phyloP scores from a whole-genome alignment of 371 early-diverging fungal genomes.

The Blakeslea trispora region DNA sequence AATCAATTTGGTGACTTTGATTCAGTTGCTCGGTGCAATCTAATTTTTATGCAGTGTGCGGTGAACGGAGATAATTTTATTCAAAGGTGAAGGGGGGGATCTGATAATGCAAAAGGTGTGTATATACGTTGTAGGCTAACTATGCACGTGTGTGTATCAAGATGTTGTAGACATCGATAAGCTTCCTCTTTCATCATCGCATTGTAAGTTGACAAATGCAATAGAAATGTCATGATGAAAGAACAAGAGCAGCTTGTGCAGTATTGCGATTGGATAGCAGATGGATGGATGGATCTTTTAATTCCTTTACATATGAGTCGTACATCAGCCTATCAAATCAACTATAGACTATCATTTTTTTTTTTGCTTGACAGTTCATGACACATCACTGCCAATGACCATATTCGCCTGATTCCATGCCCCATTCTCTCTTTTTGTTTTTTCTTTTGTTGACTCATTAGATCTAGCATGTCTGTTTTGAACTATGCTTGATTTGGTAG shows the following conservation, averaged over 20 bases:
- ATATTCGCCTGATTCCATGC: too few relatives aligned
- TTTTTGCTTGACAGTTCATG: too few relatives aligned
- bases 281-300: conserved; percentile 17
- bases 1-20: conserved; percentile 9
- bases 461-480: too few relatives aligned
- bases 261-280: neutral
- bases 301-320: too few relatives aligned
- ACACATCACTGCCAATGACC: too few relatives aligned
- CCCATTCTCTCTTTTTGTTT: too few relatives aligned
- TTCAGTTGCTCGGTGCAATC: neutral
- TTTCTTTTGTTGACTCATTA: too few relatives aligned
- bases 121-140: neutral
- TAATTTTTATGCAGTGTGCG: neutral
- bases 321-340: too few relatives aligned
- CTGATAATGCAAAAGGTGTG: neutral
- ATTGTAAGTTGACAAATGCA: conserved; percentile 30
- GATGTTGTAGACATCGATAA: conserved; percentile 17
- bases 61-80: neutral
- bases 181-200: conserved; percentile 38
- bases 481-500: too few relatives aligned
- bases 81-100: neutral
- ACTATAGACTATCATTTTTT: too few relatives aligned
- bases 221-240: conserved; percentile 10
- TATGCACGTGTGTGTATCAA: neutral
- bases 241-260: neutral